Base-by-base conservation (phyloP, 805 yeast genomes). In the Kuraishia capsulata region DNA sequence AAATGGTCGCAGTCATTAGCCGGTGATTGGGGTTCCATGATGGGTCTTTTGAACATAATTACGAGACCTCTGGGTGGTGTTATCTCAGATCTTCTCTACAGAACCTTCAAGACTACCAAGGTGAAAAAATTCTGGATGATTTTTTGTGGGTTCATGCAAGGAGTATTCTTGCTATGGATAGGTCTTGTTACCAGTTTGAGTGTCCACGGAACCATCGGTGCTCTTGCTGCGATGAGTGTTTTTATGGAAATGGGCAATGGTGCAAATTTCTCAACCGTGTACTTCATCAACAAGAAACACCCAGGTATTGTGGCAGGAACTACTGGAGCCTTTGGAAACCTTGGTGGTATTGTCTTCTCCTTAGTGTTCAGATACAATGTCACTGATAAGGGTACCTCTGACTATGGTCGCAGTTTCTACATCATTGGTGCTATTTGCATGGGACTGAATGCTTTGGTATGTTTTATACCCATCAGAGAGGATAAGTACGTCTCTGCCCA, bases 161-260 rank as follows among this genome's bases (percentile, higher is more conserved):
- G 65, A 2, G 42, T 60, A 4, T 61, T 61, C 38, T 42, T 59
- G 34, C 39, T 61, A 4, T 59, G 62, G 57, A 59, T 60, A 32
- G 66, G 66, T 2, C 44, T 59, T 4, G 45, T 49, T 33, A 54
- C 55, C 20, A 30, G 38, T 4, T 39, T 61, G 14, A 37, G 52
- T 19, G 47, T 57, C 33, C 52, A 52, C 8, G 57, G 56, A 1
- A 44, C 60, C 16, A 53, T 61, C 31, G 60, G 46, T 2, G 46
- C 61, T 0, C 42, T 60, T 38, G 50, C 52, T 30, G 47, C 59
- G 18, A 48, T 59, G 59, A 45, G 51, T 17, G 37, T 55, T 10
- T 60, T 56, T 31, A 57, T 61, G 61, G 66, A 61, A 38, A 59
- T 59, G 54, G 65, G 56, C 17, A 60, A 61, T 36, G 66, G 66